These are phyloP conservation scores for Monosporozyma yasuniensis DNA, from an alignment of 805 yeast genomes.

Conservation along the genomic window DNA sequence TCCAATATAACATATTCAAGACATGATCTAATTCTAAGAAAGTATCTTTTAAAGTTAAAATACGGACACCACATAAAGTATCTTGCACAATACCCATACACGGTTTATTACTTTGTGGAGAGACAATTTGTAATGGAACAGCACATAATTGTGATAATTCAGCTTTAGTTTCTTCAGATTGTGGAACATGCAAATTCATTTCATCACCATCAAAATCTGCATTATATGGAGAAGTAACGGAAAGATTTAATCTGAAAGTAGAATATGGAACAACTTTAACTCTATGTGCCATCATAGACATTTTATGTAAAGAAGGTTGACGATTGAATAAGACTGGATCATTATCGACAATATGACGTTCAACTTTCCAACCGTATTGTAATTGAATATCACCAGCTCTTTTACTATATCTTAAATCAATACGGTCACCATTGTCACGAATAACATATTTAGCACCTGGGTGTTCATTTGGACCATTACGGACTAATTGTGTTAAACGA, in stretches of 20 bases:
- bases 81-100: conserved; percentile 99
- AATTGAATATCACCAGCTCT: conserved; percentile 97
- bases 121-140: conserved; percentile 94
- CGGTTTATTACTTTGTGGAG: conserved; percentile 97
- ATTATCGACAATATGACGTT: conserved; percentile 93
- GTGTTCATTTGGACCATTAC: conserved; percentile 98
- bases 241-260: conserved; percentile 89
- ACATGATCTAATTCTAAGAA: conserved; percentile 89
- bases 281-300: conserved; percentile 99
- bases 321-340: conserved; percentile 98
- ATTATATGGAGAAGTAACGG: conserved; percentile 98
- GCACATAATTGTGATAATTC: conserved; percentile 92
- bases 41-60: conserved; percentile 83
- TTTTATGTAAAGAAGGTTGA: conserved; percentile 97
- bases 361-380: conserved; percentile 99
- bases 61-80: conserved; percentile 93
- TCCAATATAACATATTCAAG: conserved; percentile 95
- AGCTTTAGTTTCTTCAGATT: conserved; percentile 95
- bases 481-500: conserved; percentile 80
- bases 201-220: conserved; percentile 99
- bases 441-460: conserved; percentile 99
- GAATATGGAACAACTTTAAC: conserved; percentile 98
- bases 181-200: conserved; percentile 99
- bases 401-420: conserved; percentile 91
- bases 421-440: conserved; percentile 98